These are phyloP conservation scores for Mycena epipterygia DNA, from an alignment of 768 basidiomycete genomes.

Conservation along the genomic window DNA sequence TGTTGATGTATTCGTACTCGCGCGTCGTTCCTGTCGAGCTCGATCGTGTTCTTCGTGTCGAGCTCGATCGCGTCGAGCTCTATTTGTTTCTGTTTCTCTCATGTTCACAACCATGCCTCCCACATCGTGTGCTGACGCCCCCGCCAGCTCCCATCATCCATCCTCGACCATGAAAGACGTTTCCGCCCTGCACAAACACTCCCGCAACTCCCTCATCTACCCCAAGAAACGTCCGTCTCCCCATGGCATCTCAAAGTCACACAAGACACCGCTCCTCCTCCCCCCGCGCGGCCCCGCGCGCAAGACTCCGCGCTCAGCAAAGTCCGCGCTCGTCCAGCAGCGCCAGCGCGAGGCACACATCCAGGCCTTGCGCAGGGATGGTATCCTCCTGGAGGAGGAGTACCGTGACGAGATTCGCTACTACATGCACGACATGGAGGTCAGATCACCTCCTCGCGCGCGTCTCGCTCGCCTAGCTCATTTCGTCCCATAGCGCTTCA, in stretches of 20 bases:
- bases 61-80: conserved; percentile 35
- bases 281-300: conserved; percentile 64
- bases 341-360: conserved; percentile 80
- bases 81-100: conserved; percentile 38
- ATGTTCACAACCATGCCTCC: conserved; percentile 51
- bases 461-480: conserved; percentile 35
- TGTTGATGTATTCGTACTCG: too few relatives aligned
- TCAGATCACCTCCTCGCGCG: conserved; percentile 56
- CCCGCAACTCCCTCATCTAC: conserved; percentile 76
- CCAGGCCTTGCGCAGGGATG: conserved; percentile 76
- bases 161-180: conserved; percentile 82
- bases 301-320: conserved; percentile 77
- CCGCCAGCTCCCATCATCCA: conserved; percentile 34
- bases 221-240: conserved; percentile 91
- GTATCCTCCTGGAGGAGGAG: conserved; percentile 91
- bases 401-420: conserved; percentile 92
- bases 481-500: conserved; percentile 68
- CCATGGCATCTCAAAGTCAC: conserved; percentile 78
- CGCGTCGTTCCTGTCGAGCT: conserved; percentile 10
- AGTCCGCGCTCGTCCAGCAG: conserved; percentile 70
- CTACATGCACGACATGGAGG: conserved; percentile 99
- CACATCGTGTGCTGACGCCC: conserved; percentile 53
- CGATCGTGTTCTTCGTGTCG: conserved; percentile 40
- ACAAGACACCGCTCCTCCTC: conserved; percentile 67
- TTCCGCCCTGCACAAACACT: conserved; percentile 70